These are phyloP conservation scores for Metarhizium album DNA, from an alignment of 2,329 filamentous ascomycete species.

Conservation along the genomic window DNA sequence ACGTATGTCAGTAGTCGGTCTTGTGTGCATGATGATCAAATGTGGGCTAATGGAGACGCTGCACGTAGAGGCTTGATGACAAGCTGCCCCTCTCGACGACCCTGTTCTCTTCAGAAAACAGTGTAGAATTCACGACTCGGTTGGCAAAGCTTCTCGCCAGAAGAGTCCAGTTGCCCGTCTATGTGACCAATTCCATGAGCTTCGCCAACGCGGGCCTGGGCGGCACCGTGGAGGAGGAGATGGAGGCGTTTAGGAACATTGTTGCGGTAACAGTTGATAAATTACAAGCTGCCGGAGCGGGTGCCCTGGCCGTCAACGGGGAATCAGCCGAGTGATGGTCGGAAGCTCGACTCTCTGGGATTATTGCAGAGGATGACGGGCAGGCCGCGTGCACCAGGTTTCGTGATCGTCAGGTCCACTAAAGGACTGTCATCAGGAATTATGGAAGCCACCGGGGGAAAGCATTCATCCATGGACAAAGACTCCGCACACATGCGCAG, in stretches of 20 bases:
- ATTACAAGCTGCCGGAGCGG: slow-evolving; percentile 14
- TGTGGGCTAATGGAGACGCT: slow-evolving; percentile 16
- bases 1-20: slow-evolving; percentile 42
- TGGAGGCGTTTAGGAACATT: slow-evolving; percentile 72
- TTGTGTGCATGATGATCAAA: neutral
- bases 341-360: too few species aligned
- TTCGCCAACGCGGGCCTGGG: slow-evolving; percentile 64
- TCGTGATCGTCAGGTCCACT: too few species aligned
- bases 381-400: too few species aligned
- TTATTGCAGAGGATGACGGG: too few species aligned
- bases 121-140: slow-evolving; percentile 76
- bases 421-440: too few species aligned
- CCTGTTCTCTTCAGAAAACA: slow-evolving; percentile 64
- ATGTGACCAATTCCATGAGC: slow-evolving; percentile 81
- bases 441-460: too few species aligned
- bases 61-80: slow-evolving; percentile 41
- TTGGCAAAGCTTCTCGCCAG: slow-evolving; percentile 75
- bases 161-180: slow-evolving; percentile 63
- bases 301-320: slow-evolving; percentile 2
- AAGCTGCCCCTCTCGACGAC: slow-evolving; percentile 63
- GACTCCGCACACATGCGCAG: too few species aligned
- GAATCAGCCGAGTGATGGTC: neutral
- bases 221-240: slow-evolving; percentile 82
- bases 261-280: slow-evolving; percentile 49
- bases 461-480: too few species aligned